Percentiles rank a stretch among this genome's conserved stretches.
Evolutionary conservation across 495 filamentous ascomycete genomes (phyloP).

Genomic region (Amphirosellinia nigrospora): DNA sequence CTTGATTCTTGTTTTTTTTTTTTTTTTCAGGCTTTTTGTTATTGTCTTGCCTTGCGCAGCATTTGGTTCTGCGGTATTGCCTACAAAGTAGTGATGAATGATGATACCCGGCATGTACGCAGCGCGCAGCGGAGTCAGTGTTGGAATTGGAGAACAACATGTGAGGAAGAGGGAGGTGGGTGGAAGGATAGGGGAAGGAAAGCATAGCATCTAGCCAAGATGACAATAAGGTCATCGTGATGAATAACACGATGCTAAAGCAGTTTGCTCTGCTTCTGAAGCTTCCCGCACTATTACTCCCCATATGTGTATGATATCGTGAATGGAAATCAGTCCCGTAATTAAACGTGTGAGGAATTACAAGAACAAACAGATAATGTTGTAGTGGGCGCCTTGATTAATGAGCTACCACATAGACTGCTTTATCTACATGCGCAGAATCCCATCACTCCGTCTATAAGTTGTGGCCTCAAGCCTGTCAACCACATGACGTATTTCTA

Average conservation of each 20-base stretch:
- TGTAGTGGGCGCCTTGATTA: too few species aligned
- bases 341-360: background rate
- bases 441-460: slow-evolving; percentile 1
- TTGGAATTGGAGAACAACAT: background rate
- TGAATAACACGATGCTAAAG: slow-evolving; percentile 7
- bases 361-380: background rate
- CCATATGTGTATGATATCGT: background rate
- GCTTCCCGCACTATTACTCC: background rate
- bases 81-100: slow-evolving; percentile 8
- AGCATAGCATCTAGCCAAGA: background rate
- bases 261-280: background rate
- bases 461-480: background rate
- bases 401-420: too few species aligned
- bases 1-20: background rate
- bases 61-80: background rate
- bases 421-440: too few species aligned
- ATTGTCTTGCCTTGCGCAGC: background rate
- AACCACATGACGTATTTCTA: background rate
- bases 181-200: background rate
- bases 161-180: background rate
- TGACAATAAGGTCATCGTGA: background rate
- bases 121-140: background rate
- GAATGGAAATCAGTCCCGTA: background rate
- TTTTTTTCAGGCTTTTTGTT: background rate
- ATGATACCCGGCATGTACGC: slow-evolving; percentile 16